Conservation (phyloP, 2,329 filamentous ascomycete species). For the Fusarium nelsonii region DNA sequence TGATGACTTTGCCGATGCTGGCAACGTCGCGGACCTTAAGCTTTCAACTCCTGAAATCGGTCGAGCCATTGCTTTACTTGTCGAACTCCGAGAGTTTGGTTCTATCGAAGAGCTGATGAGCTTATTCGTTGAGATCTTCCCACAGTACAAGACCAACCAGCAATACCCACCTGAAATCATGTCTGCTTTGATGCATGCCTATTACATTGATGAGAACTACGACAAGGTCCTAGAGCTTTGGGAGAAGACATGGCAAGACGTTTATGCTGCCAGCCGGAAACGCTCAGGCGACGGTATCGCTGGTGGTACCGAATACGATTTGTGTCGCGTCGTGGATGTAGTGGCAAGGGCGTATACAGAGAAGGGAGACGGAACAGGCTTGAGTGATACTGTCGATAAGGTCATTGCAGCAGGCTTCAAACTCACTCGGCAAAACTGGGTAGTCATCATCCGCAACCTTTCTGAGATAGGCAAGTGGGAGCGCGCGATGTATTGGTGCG, state of each 20-base stretch:
- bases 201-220: conserved; percentile 69
- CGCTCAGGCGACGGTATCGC: conserved; percentile 52
- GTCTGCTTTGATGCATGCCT: conserved; percentile 75
- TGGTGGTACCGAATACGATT: conserved; percentile 64
- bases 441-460: conserved; percentile 78
- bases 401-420: conserved; percentile 76
- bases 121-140: conserved; percentile 61
- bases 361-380: conserved; percentile 57
- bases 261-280: conserved; percentile 54
- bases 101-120: conserved; percentile 69
- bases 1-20: conserved; percentile 8
- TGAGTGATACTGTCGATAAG: conserved; percentile 65
- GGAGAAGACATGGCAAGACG: conserved; percentile 69
- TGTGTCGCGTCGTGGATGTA: conserved; percentile 62
- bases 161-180: conserved; percentile 67
- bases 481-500: conserved; percentile 80
- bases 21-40: conserved; percentile 42
- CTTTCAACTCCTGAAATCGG: conserved; percentile 49
- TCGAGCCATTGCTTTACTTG: conserved; percentile 52
- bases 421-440: conserved; percentile 84
- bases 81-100: conserved; percentile 59
- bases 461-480: conserved; percentile 68
- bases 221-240: conserved; percentile 75
- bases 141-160: conserved; percentile 49
- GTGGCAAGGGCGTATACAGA: conserved; percentile 62